A percentile compares a stretch with the other conserved stretches of the same genome.
Evolutionary conservation across 2,329 filamentous ascomycete species (phyloP).

Genomic region (Alternaria triticimaculans): DNA sequence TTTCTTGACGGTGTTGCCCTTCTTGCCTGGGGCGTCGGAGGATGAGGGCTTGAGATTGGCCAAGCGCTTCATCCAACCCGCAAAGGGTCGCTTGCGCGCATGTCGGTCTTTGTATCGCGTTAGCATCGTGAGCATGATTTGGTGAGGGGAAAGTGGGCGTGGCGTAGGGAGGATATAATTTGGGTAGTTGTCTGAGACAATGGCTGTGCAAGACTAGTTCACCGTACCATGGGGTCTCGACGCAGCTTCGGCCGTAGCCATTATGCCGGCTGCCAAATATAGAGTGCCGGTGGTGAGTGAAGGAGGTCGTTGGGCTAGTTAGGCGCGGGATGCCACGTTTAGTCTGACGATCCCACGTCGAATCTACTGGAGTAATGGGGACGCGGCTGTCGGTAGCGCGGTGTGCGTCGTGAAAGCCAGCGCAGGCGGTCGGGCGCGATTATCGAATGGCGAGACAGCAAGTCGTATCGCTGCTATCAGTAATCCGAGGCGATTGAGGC

Average conservation of each 20-base stretch:
- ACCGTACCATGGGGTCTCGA: constrained; percentile 53
- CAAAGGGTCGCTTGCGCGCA: constrained; percentile 82
- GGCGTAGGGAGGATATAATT: constrained; percentile 1
- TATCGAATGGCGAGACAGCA: neutral
- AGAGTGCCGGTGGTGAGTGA: constrained; percentile 8
- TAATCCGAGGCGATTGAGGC: neutral
- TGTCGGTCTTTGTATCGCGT: constrained; percentile 66
- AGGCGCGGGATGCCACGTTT: constrained; percentile 12
- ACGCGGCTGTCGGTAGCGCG: neutral
- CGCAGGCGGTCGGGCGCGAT: neutral
- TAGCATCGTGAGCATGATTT: constrained; percentile 23
- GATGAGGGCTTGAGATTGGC: constrained; percentile 85
- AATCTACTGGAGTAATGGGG: neutral
- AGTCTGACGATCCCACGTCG: constrained; percentile 19
- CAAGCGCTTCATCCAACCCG: constrained; percentile 92
- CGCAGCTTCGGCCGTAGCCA: constrained; percentile 55
- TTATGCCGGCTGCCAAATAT: constrained; percentile 28
- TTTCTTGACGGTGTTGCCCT: constrained; percentile 61
- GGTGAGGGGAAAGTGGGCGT: neutral
- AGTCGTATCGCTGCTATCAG: neutral
- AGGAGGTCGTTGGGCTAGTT: neutral
- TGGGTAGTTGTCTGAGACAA: constrained; percentile 13
- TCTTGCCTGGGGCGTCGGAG: constrained; percentile 59
- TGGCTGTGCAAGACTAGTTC: constrained; percentile 31
- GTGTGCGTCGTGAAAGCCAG: neutral